Evolutionary conservation across 176 grass and related monocot species (phyloP).

Genomic region (Hyparrhenia diplandra): DNA sequence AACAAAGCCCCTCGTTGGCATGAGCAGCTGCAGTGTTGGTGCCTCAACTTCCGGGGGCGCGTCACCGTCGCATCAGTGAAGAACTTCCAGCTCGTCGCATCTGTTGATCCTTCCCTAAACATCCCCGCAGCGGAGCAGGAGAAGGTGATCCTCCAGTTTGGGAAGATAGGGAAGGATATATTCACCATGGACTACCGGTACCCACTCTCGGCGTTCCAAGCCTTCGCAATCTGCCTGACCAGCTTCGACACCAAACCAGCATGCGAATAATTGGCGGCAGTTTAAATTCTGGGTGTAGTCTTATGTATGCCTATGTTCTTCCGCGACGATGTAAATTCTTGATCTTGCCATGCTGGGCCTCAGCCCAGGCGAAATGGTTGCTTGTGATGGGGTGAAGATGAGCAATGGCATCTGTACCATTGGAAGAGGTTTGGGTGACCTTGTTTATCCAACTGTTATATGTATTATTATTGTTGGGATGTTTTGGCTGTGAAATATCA

Average conservation of each 20-base stretch:
- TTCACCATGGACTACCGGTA: constrained; percentile 98
- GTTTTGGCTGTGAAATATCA: too few species aligned
- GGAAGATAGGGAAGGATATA: constrained; percentile 98
- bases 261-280: constrained; percentile 53
- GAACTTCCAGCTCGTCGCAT: constrained; percentile 94
- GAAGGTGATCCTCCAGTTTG: constrained; percentile 92
- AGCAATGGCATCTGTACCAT: too few species aligned
- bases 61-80: constrained; percentile 95
- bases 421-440: too few species aligned
- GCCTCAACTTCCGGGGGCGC: constrained; percentile 92
- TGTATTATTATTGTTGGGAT: too few species aligned
- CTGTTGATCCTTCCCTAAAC: constrained; percentile 54
- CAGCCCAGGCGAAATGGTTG: too few species aligned
- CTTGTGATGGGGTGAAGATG: too few species aligned
- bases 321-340: not conserved
- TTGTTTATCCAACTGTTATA: too few species aligned
- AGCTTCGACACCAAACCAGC: constrained; percentile 97
- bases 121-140: constrained; percentile 66
- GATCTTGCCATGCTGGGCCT: too few species aligned
- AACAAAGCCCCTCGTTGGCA: constrained; percentile 97
- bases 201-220: constrained; percentile 88
- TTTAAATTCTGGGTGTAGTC: not conserved
- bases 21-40: constrained; percentile 97
- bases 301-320: not conserved
- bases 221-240: constrained; percentile 90